Conservation (phyloP, 2,329 filamentous ascomycete genomes). For the Trichoderma atroviride region DNA sequence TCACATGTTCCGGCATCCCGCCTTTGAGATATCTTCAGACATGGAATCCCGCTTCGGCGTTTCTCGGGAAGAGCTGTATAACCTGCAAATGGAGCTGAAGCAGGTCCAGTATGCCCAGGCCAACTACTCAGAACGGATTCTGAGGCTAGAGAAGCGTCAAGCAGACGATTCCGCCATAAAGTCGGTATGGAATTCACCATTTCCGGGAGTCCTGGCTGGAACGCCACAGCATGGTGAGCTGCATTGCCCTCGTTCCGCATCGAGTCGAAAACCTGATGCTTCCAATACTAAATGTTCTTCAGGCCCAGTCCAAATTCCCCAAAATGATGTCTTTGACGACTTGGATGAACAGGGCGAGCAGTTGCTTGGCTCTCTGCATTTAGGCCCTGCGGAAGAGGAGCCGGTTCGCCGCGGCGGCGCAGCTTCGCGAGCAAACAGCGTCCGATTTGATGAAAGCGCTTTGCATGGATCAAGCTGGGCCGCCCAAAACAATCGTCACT, state of each 20-base stretch:
- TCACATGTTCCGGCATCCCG: neutral
- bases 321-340: constrained; percentile 84
- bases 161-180: constrained; percentile 71
- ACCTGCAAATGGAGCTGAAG: constrained; percentile 71
- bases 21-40: constrained; percentile 38
- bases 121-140: constrained; percentile 63
- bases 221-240: constrained; percentile 82
- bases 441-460: constrained; percentile 95
- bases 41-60: constrained; percentile 67
- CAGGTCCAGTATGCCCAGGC: constrained; percentile 66
- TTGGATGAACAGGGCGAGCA: constrained; percentile 86
- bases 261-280: neutral
- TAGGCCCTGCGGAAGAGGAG: constrained; percentile 81
- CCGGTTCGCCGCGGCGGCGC: constrained; percentile 82
- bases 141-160: constrained; percentile 66
- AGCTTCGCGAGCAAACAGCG: constrained; percentile 91
- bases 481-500: constrained; percentile 74
- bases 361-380: constrained; percentile 76
- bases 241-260: neutral
- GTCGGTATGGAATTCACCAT: constrained; percentile 92
- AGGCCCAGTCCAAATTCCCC: constrained; percentile 79
- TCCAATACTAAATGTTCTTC: constrained; percentile 23
- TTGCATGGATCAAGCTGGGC: constrained; percentile 86
- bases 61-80: constrained; percentile 66
- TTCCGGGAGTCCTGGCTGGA: constrained; percentile 80